These are phyloP conservation scores for Lactifluus pinguis DNA, from an alignment of 768 basidiomycete species.

Conservation along the genomic window DNA sequence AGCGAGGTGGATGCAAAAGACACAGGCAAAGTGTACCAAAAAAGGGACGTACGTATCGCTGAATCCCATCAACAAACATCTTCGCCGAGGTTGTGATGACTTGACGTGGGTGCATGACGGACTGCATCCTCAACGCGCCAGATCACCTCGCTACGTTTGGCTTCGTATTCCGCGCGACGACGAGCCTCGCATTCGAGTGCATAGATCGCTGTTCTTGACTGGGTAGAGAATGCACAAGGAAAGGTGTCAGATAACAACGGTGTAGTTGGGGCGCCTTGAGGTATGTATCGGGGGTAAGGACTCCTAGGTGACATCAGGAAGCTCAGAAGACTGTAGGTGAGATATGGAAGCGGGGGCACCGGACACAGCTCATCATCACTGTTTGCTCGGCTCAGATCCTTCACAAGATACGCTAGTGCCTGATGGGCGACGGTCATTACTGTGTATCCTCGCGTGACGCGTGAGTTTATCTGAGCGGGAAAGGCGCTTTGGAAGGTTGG, in stretches of 20 bases:
- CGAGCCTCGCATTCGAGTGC: constrained; percentile 78
- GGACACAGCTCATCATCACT: constrained; percentile 74
- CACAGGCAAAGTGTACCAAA: no score
- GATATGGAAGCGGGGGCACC: neutral
- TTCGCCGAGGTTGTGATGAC: no score
- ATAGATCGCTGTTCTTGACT: constrained; percentile 73
- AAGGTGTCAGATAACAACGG: constrained; percentile 23
- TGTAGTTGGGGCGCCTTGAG: constrained; percentile 6
- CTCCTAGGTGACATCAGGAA: constrained; percentile 22
- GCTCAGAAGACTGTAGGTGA: neutral
- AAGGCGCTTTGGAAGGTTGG: constrained; percentile 97
- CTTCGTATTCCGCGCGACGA: constrained; percentile 55
- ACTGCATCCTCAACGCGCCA: constrained; percentile 28
- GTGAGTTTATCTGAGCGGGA: constrained; percentile 98
- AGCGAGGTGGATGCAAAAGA: no score
- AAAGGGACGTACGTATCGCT: no score
- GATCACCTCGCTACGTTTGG: constrained; percentile 37
- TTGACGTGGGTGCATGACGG: constrained; percentile 28
- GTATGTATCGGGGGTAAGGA: constrained; percentile 28
- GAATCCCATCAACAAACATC: no score
- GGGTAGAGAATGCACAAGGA: constrained; percentile 38
- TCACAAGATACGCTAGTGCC: constrained; percentile 22
- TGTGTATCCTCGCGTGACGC: constrained; percentile 90
- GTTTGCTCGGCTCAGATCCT: constrained; percentile 68
- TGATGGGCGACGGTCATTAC: constrained; percentile 38